Percentiles rank a stretch among this genome's conserved stretches.
Conservation (phyloP, 768 basidiomycete genomes). For the Baorangia bicolor region DNA sequence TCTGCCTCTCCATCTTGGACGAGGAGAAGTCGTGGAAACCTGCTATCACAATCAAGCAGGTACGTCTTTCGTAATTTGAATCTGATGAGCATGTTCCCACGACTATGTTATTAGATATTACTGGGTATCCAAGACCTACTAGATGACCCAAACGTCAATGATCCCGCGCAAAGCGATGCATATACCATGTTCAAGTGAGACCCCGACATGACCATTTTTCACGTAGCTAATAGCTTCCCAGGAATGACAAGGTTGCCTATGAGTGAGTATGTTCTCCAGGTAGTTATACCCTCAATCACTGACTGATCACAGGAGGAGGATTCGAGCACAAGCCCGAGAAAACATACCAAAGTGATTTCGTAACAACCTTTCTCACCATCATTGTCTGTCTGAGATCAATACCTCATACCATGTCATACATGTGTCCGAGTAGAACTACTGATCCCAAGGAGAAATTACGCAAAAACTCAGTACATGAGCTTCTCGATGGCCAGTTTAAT, state of each 20-base stretch:
- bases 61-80: constrained; percentile 28
- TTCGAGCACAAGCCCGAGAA: constrained; percentile 85
- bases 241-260: constrained; percentile 92
- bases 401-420: constrained; percentile 4
- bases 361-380: not conserved
- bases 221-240: constrained; percentile 31
- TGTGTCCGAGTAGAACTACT: constrained; percentile 13
- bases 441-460: not conserved
- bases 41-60: constrained; percentile 98
- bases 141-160: constrained; percentile 93
- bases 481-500: constrained; percentile 85
- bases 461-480: constrained; percentile 41
- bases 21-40: constrained; percentile 99
- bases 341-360: constrained; percentile 73
- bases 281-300: not conserved
- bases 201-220: not conserved
- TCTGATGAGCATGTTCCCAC: not conserved
- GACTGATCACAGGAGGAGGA: constrained; percentile 56
- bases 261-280: constrained; percentile 56
- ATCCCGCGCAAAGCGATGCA: constrained; percentile 97
- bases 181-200: constrained; percentile 98
- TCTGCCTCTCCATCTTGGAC: constrained; percentile 95
- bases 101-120: constrained; percentile 61
- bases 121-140: constrained; percentile 95
- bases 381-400: not conserved